Evolutionary conservation across 495 filamentous ascomycete species (phyloP), one percentile per base, ranked within the genome.

Genomic region (Lasiosphaeriaceae sp.): DNA sequence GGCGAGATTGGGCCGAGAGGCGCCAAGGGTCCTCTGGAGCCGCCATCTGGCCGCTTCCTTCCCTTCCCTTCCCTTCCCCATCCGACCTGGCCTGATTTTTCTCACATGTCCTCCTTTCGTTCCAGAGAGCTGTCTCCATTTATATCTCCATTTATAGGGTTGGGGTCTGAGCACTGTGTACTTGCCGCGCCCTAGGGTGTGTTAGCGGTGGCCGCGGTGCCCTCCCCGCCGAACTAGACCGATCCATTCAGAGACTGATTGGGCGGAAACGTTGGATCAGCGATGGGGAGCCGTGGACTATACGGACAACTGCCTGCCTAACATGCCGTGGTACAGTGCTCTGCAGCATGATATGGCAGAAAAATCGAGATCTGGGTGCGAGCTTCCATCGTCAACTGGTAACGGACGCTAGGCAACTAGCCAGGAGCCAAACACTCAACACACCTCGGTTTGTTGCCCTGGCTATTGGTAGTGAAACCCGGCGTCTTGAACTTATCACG

Each of bases 151-250:
- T 57, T 59, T 56, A 61, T 59, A 45, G 51, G 50, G 45, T 26
- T 34, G 19, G 31, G 20, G 51, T 47, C 31, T 26, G 46, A 50
- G 55, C 49, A 61, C 57, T 20, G 9, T 37, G 47, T 49, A 54
- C 22, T 55, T 55, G 54, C 44, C 35, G 41, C 17, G 45, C 39
- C 47, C 37, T 34, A 23, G 37, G 11, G 26, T 29, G 29, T 49
- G 26, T 41, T 43, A 43, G n/a, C 39, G n/a, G 39, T 5, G 39
- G n/a, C n/a, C n/a, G n/a, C n/a, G n/a, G n/a, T n/a, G n/a, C n/a
- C 14, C 47, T 62, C 56, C 55, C 63, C 56, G 56, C 59, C 39
- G 52, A 54, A 44, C n/a, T n/a, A n/a, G n/a, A n/a, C n/a, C n/a
- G n/a, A 31, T 22, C 11, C 12, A 48, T 31, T 31, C 26, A 48